These are phyloP conservation scores for Fusarium multiceps DNA, from an alignment of 2,329 filamentous ascomycete species.

Conservation along the genomic window DNA sequence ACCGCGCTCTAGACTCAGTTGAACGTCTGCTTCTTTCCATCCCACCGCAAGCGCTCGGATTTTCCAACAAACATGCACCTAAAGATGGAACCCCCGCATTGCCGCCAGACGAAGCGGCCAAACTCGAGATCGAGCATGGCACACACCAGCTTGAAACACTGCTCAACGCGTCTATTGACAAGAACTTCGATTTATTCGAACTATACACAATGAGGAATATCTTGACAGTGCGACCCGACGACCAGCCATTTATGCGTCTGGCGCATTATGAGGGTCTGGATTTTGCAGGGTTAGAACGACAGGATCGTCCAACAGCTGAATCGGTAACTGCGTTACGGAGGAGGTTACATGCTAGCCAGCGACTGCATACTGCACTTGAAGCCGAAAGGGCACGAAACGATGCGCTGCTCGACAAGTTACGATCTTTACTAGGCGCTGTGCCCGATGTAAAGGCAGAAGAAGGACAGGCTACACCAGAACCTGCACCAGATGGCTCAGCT, in stretches of 20 bases:
- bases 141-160: constrained; percentile 86
- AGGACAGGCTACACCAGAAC: constrained; percentile 14
- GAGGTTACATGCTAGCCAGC: constrained; percentile 81
- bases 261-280: constrained; percentile 83
- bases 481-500: constrained; percentile 40
- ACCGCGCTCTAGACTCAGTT: constrained; percentile 87
- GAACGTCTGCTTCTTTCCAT: constrained; percentile 83
- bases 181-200: constrained; percentile 87
- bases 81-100: constrained; percentile 51
- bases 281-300: constrained; percentile 48
- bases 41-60: constrained; percentile 83
- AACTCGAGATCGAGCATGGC: constrained; percentile 85
- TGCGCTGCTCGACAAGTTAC: constrained; percentile 73
- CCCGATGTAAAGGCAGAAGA: constrained; percentile 47
- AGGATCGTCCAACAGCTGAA: constrained; percentile 67
- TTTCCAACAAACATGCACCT: constrained; percentile 64
- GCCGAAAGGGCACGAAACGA: constrained; percentile 79
- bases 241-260: constrained; percentile 82
- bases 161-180: constrained; percentile 82
- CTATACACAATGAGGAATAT: constrained; percentile 92
- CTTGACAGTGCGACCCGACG: constrained; percentile 73
- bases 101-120: constrained; percentile 55
- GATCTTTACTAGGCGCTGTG: constrained; percentile 53
- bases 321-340: constrained; percentile 77
- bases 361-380: constrained; percentile 75